A percentile compares a stretch with the other conserved stretches of the same genome.
Evolutionary conservation across 1,139 yeast genomes (phyloP).

Genomic region (Candida gigantensis): DNA sequence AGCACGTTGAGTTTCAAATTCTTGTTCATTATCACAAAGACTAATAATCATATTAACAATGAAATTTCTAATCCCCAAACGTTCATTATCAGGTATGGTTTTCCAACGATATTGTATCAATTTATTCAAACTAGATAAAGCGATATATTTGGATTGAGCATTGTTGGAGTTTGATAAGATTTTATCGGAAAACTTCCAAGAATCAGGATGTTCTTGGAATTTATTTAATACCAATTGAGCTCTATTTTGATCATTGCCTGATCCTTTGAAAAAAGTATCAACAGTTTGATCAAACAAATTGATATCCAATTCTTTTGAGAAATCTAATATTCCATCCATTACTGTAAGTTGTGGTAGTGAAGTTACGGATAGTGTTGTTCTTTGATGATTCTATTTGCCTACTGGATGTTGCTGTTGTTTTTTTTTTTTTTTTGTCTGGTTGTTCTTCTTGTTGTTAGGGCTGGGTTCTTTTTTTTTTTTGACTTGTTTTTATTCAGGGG

Average conservation of each 20-base stretch:
- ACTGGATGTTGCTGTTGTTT: conserved; percentile 1
- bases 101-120: conserved; percentile 94
- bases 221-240: conserved; percentile 85
- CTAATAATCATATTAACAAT: conserved; percentile 91
- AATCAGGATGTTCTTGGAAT: conserved; percentile 92
- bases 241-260: conserved; percentile 75
- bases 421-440: too few species aligned
- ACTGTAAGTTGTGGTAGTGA: background rate
- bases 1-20: conserved; percentile 74
- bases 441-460: too few species aligned
- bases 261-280: conserved; percentile 80
- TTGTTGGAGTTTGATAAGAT: conserved; percentile 77
- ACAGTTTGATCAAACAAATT: conserved; percentile 78
- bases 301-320: conserved; percentile 81
- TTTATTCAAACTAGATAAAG: conserved; percentile 84
- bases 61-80: conserved; percentile 84
- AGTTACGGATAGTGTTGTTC: too few species aligned
- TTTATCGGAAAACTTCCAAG: conserved; percentile 94
- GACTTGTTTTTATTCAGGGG: conserved; percentile 2
- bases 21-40: conserved; percentile 82
- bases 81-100: conserved; percentile 81
- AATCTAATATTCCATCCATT: conserved; percentile 90
- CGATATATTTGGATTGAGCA: conserved; percentile 90
- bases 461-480: conserved; percentile 5
- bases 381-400: too few species aligned